Evolutionary conservation across 352 stramenopile genomes (phyloP), one percentile per base, ranked within the genome.

Genomic region (Phytophthora megakarya): DNA sequence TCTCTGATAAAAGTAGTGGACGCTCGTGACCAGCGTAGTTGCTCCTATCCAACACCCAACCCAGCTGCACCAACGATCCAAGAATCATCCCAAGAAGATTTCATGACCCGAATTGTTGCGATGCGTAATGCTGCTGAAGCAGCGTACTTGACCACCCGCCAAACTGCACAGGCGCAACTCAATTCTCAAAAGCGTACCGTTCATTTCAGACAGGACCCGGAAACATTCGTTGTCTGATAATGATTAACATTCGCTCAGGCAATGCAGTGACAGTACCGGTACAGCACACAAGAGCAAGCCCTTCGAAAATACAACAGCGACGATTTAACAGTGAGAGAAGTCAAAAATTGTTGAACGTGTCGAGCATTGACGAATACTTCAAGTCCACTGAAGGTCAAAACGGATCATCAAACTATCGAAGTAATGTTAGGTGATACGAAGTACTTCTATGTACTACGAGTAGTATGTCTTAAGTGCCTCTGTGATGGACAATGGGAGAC

Each of bases 61-160:
- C 62, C 62, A 18, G 22, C 35, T n/a, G 22, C 58, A 26, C 26
- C 30, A 22, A 45, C 11, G 12, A n/a, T n/a, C n/a, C 45, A 32
- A 22, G 38, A 49, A 44, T 43, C 37, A 15, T 12, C 49, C 16
- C 58, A 73, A 21, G 43, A 70, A 10, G 64, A 52, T 3, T 46
- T 76, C 43, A 65, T 76, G 54, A 68, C 80, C 26, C 81, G 81
- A 48, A 86, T 87, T 61, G 75, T 81, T 32, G 73, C 84, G 23
- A 70, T 90, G 67, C 78, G 71, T 23, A 75, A 79, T 54, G 67
- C 77, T 21, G 77, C 77, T 12, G 81, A 90, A 56, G 76, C 65
- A 16, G 79, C 80, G 23, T 88, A 86, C 67, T 56, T 81, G 61
- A 83, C 59, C 13, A 74, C 64, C 33, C 58, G 46, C 21, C 63